A percentile compares a stretch with the other conserved stretches of the same genome.
These are phyloP conservation scores for Chenopodium quinoa DNA, from an alignment of 148 eudicot species.

Conservation along the genomic window DNA sequence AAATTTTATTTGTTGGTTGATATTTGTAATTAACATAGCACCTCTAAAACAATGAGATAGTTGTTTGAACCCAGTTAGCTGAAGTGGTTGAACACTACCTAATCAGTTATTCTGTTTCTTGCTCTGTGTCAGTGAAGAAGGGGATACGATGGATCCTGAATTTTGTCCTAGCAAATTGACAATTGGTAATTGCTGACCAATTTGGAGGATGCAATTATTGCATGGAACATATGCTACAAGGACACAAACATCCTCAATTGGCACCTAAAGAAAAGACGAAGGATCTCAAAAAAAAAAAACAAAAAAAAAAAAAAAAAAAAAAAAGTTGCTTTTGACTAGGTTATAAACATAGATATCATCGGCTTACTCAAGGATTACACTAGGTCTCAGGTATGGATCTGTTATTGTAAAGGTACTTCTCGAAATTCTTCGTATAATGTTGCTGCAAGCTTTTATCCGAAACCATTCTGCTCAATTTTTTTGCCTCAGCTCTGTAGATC, in stretches of 20 bases:
- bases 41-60: neutral
- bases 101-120: neutral
- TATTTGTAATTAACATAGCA: neutral
- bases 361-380: neutral
- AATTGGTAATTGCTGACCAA: neutral
- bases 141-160: neutral
- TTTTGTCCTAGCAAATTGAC: neutral
- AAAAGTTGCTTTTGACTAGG: neutral
- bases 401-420: conserved; percentile 28
- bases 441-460: conserved; percentile 28
- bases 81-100: neutral
- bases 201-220: conserved; percentile 1
- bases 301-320: neutral
- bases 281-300: neutral
- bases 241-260: neutral
- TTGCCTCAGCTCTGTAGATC: conserved; percentile 35
- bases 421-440: conserved; percentile 23
- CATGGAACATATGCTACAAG: neutral
- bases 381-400: conserved; percentile 10
- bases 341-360: conserved; percentile 8
- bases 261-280: neutral
- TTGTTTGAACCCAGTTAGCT: neutral
- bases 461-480: conserved; percentile 34
- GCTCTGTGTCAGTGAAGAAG: neutral
- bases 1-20: neutral